These are phyloP conservation scores for Chlamydomonas sphaeroides DNA, from an alignment of 139 green algal species.

Conservation along the genomic window DNA sequence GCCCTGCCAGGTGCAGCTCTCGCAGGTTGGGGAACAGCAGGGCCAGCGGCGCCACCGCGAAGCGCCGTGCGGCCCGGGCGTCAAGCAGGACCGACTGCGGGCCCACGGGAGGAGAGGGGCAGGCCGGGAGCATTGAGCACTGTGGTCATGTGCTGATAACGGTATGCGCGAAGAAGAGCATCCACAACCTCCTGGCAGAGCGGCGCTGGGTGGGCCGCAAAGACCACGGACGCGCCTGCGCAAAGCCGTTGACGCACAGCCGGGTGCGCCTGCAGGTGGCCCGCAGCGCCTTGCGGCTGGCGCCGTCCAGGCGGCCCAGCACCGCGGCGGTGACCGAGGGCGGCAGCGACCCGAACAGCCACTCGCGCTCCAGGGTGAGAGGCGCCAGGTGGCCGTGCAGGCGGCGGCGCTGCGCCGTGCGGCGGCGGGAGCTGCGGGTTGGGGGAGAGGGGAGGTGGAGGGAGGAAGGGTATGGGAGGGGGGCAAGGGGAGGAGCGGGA, in stretches of 20 bases:
- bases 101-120: too few relatives aligned
- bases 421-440: conserved; percentile 14
- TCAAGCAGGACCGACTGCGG: too few relatives aligned
- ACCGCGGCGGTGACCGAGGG: conserved; percentile 12
- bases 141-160: too few relatives aligned
- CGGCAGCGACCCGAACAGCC: conserved; percentile 7
- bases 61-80: too few relatives aligned
- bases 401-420: conserved; percentile 9
- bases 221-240: too few relatives aligned
- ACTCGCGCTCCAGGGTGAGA: conserved; percentile 24
- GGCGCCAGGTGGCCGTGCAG: conserved; percentile 2
- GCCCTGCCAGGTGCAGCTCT: conserved; percentile 5
- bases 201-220: too few relatives aligned
- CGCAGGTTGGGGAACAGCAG: neutral
- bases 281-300: conserved; percentile 12
- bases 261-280: conserved; percentile 10
- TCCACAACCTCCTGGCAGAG: too few relatives aligned
- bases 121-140: too few relatives aligned
- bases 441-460: neutral
- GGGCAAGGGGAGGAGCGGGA: neutral
- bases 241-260: neutral
- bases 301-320: conserved; percentile 10
- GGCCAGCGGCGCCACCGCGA: neutral
- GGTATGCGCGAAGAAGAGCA: too few relatives aligned
- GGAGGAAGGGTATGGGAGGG: neutral